Evolutionary conservation across 2,329 filamentous ascomycete genomes (phyloP).

Genomic region (Fusarium nelsonii): DNA sequence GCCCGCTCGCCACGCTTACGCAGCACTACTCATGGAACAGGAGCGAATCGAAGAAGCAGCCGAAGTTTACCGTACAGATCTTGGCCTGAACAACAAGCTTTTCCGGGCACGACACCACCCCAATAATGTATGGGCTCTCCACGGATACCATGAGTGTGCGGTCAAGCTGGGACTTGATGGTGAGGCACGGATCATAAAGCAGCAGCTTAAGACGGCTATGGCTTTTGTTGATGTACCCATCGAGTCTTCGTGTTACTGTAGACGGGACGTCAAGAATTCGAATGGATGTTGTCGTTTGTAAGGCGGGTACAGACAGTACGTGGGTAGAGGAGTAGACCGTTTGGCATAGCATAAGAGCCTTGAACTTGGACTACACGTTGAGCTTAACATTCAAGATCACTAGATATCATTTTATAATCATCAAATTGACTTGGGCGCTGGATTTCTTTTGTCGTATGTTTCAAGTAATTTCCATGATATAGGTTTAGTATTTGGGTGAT

Average conservation of each 20-base stretch:
- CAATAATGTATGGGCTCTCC: constrained; percentile 79
- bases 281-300: constrained; percentile 21
- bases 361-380: not conserved
- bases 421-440: not conserved
- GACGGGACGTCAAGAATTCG: constrained; percentile 26
- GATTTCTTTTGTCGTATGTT: not conserved
- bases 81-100: constrained; percentile 68
- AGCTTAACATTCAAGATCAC: not conserved
- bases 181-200: constrained; percentile 52
- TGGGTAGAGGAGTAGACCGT: not conserved
- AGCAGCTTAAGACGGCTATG: constrained; percentile 64
- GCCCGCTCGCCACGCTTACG: constrained; percentile 75
- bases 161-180: constrained; percentile 59
- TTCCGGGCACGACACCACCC: constrained; percentile 73
- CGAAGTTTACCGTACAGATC: constrained; percentile 68
- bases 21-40: constrained; percentile 75
- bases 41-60: constrained; percentile 66
- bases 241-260: constrained; percentile 48
- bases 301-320: not conserved
- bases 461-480: not conserved
- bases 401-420: constrained; percentile 4
- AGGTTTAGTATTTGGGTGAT: not conserved
- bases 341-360: not conserved
- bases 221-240: constrained; percentile 71
- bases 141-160: constrained; percentile 78